Conservation (phyloP, 225 moss, liverwort and hornwort genomes). For the Climacium dendroides region DNA sequence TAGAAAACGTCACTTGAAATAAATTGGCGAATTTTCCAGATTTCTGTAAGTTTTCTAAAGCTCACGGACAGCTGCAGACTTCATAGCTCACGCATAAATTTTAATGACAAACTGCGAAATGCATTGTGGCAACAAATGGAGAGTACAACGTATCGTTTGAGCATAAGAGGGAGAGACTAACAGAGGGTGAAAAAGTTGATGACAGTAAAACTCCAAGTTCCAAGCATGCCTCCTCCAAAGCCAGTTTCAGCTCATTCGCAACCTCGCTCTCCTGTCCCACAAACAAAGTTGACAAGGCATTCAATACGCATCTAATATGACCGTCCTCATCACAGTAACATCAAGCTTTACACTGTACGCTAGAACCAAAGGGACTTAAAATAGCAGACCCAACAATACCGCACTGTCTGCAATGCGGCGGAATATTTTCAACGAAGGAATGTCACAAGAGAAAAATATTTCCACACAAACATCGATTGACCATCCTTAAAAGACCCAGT, state of each 20-base stretch:
- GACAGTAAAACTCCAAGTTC: conserved; percentile 70
- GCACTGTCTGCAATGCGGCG: background rate
- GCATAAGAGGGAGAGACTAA: conserved; percentile 5
- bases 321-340: background rate
- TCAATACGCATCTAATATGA: background rate
- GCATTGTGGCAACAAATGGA: background rate
- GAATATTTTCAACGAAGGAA: background rate
- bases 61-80: background rate
- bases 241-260: conserved; percentile 64
- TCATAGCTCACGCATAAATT: background rate
- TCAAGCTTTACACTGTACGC: background rate
- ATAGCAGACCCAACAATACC: background rate
- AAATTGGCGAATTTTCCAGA: background rate
- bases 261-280: conserved; percentile 65
- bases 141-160: background rate
- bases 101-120: background rate
- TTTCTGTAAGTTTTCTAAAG: background rate
- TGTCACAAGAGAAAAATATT: background rate
- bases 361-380: background rate
- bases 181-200: conserved; percentile 48
- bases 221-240: conserved; percentile 87
- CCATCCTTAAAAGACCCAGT: background rate
- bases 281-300: background rate
- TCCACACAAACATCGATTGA: background rate
- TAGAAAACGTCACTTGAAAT: background rate